Conservation (phyloP, 179 eudicot genomes). For the Sideroxylon spinosum region DNA sequence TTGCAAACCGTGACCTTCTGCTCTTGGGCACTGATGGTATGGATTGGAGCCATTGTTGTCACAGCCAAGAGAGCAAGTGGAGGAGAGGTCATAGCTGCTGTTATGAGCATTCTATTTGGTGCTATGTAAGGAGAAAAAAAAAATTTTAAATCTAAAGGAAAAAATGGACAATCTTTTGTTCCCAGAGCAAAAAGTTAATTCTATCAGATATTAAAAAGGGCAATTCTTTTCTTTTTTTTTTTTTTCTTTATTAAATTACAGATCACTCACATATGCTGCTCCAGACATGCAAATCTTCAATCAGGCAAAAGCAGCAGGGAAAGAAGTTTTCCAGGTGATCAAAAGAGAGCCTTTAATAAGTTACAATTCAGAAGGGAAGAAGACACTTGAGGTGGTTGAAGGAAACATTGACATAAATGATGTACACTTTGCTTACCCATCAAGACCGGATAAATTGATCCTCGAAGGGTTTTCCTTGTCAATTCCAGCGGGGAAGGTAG, state of each 20-base stretch:
- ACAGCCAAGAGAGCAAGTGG: constrained; percentile 38
- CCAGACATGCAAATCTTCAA: constrained; percentile 59
- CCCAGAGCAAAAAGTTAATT: not conserved
- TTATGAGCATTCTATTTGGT: constrained; percentile 51
- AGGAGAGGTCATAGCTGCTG: constrained; percentile 52
- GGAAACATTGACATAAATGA: constrained; percentile 36
- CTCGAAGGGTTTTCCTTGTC: constrained; percentile 49
- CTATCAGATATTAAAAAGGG: not conserved
- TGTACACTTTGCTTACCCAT: constrained; percentile 46
- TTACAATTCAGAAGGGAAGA: constrained; percentile 26
- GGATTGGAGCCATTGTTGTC: constrained; percentile 53
- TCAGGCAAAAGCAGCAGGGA: constrained; percentile 55
- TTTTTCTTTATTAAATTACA: constrained; percentile 17
- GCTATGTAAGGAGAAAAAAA: constrained; percentile 37
- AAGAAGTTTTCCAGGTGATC: constrained; percentile 44
- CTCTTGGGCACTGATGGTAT: constrained; percentile 51
- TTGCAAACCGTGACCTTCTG: constrained; percentile 46
- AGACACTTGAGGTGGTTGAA: constrained; percentile 22
- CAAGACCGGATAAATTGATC: constrained; percentile 36
- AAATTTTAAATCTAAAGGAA: not conserved
- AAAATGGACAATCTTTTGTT: not conserved
- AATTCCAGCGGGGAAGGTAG: constrained; percentile 50
- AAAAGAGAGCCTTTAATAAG: constrained; percentile 32
- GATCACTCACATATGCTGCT: constrained; percentile 49
- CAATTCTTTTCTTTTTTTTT: not conserved